Evolutionary conservation across 352 stramenopile species (phyloP).

Genomic region (Thraustochytrium aureum): DNA sequence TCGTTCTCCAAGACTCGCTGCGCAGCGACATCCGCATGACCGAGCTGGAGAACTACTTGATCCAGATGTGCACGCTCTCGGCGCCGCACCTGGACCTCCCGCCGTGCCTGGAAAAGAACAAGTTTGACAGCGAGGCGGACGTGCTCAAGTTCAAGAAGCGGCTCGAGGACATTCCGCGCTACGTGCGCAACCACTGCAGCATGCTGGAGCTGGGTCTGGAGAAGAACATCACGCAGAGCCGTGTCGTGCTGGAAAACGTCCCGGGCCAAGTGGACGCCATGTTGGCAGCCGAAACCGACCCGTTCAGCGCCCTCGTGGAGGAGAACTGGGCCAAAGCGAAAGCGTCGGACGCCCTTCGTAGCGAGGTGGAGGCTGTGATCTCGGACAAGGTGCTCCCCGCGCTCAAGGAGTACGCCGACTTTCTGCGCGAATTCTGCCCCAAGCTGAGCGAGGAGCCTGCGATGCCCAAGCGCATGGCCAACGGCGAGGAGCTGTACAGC

Average conservation of each 20-base stretch:
- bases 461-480: constrained; percentile 56
- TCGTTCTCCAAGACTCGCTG: neutral
- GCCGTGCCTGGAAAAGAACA: neutral
- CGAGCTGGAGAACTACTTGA: neutral
- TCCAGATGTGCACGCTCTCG: neutral
- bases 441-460: constrained; percentile 59
- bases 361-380: neutral
- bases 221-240: neutral
- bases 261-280: neutral
- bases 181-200: neutral
- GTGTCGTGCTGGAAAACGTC: neutral
- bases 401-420: constrained; percentile 42
- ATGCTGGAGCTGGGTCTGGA: neutral
- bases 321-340: neutral
- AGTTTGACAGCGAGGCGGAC: neutral
- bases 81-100: neutral
- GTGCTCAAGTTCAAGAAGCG: neutral
- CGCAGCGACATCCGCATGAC: neutral
- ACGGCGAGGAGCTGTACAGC: constrained; percentile 60
- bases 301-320: neutral
- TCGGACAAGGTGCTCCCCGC: neutral
- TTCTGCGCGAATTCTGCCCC: constrained; percentile 60
- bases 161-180: neutral
- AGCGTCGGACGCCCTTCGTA: neutral
- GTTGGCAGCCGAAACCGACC: neutral